Evolutionary conservation across 2,329 filamentous ascomycete genomes (phyloP).

Genomic region (Coleophoma crateriformis): DNA sequence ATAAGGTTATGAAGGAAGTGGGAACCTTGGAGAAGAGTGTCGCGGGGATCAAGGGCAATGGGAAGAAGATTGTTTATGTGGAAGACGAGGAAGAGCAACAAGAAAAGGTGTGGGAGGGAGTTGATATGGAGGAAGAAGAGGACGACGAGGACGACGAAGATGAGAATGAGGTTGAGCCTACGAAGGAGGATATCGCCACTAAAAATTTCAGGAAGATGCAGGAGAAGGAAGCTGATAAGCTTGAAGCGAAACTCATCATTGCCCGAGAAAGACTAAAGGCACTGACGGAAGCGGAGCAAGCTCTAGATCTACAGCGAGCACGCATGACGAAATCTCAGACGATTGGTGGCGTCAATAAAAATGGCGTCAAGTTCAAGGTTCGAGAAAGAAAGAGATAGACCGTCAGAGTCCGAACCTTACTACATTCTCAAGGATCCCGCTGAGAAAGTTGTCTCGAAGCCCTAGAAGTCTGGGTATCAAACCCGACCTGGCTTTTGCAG

Average conservation of each 20-base stretch:
- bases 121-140: conserved; percentile 20
- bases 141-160: conserved; percentile 10
- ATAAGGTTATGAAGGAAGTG: conserved; percentile 53
- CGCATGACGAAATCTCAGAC: conserved; percentile 63
- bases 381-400: conserved; percentile 50
- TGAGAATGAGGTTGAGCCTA: conserved; percentile 2
- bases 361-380: conserved; percentile 57
- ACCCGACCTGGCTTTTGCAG: too few relatives aligned
- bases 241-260: conserved; percentile 41
- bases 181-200: not conserved
- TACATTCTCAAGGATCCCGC: too few relatives aligned
- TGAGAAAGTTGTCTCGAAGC: too few relatives aligned
- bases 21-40: conserved; percentile 47
- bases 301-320: conserved; percentile 52
- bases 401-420: not conserved
- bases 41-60: conserved; percentile 28
- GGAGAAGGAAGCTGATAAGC: conserved; percentile 39
- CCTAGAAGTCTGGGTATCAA: too few relatives aligned
- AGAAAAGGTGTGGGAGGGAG: conserved; percentile 11
- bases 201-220: conserved; percentile 33
- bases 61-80: conserved; percentile 30
- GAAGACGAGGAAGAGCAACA: conserved; percentile 21
- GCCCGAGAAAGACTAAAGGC: conserved; percentile 49
- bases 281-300: conserved; percentile 48
- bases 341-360: conserved; percentile 51